phyloP scores from a whole-genome alignment of 176 grass and related monocot species.

The Hordeum marinum region DNA sequence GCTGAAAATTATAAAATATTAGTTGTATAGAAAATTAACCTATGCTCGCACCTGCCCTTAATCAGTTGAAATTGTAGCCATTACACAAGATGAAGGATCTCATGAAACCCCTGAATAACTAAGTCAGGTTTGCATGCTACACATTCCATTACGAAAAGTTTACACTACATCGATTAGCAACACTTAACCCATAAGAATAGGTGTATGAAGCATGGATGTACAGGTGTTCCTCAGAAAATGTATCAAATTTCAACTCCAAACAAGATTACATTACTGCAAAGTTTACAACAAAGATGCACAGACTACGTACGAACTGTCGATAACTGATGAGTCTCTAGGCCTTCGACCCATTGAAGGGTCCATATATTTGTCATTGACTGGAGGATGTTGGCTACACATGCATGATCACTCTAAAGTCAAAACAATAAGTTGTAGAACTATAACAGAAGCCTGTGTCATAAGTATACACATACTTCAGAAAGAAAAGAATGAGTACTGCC shows the following conservation, averaged over 20 bases:
- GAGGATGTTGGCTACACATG: background rate
- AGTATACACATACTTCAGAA: background rate
- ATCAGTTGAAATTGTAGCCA: background rate
- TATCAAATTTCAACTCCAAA: background rate
- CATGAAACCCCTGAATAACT: background rate
- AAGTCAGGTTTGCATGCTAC: background rate
- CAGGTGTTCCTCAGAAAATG: background rate
- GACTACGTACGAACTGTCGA: background rate
- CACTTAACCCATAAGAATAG: background rate
- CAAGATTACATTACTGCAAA: background rate
- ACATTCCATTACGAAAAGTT: background rate
- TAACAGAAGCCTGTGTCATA: background rate
- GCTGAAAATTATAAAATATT: background rate
- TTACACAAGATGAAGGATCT: background rate
- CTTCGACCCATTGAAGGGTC: background rate
- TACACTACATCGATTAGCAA: background rate
- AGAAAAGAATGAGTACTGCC: background rate
- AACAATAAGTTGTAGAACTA: background rate
- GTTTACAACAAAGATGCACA: constrained; percentile 17
- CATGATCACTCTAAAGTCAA: background rate
- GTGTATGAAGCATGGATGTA: background rate
- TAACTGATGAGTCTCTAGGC: background rate
- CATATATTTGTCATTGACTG: background rate
- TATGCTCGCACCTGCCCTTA: background rate
- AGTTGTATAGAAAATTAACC: background rate